phyloP scores from a whole-genome alignment of 78 protist genomes.

The Emiliania huxleyi region DNA sequence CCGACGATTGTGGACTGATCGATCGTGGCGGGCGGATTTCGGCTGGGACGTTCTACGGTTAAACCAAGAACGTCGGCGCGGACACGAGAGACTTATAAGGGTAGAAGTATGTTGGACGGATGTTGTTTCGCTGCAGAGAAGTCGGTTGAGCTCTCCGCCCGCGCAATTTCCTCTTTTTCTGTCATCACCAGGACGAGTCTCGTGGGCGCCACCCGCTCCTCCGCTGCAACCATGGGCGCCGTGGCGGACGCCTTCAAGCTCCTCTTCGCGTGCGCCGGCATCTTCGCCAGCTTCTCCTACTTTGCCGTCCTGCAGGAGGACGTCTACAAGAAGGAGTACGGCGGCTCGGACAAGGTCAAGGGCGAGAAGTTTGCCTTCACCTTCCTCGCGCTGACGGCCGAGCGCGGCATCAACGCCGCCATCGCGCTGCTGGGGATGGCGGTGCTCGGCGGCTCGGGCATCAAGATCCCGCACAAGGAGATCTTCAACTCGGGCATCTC shows the following conservation, averaged over 20 bases:
- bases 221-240: not conserved
- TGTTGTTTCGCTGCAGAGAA: no score
- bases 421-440: not conserved
- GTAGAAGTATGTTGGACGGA: no score
- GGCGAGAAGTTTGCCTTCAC: conserved; percentile 12
- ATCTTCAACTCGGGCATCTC: not conserved
- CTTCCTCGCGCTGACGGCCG: not conserved
- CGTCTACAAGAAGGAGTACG: conserved; percentile 6
- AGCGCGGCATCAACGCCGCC: conserved; percentile 19
- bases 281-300: not conserved
- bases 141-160: no score
- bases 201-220: no score
- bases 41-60: no score
- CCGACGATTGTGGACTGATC: no score
- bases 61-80: no score
- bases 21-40: no score
- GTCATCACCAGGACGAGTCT: no score
- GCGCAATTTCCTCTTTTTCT: no score
- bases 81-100: no score
- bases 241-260: not conserved
- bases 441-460: not conserved
- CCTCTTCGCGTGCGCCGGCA: conserved; percentile 15
- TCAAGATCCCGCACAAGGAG: not conserved
- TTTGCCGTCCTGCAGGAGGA: conserved; percentile 37
- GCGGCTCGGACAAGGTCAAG: no score